These are phyloP conservation scores for Penicillium palitans DNA, from an alignment of 2,329 filamentous ascomycete genomes.

Conservation along the genomic window DNA sequence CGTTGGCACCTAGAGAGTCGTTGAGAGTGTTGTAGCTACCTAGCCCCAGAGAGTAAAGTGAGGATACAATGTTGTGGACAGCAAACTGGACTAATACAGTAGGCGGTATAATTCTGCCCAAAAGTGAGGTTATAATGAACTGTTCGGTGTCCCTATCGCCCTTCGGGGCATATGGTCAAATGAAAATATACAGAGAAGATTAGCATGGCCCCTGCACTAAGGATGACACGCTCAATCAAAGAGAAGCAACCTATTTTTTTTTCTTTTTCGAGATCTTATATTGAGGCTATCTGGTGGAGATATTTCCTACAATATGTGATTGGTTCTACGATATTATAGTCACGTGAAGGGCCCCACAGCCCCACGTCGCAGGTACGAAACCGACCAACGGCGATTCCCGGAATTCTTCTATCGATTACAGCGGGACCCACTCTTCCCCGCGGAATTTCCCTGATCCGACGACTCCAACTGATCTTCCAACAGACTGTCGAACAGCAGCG, in stretches of 20 bases:
- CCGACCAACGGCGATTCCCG: not conserved
- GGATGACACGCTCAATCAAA: conserved; percentile 89
- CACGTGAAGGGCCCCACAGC: not conserved
- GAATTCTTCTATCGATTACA: not conserved
- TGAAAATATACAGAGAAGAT: conserved; percentile 73
- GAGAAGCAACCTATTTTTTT: conserved; percentile 71
- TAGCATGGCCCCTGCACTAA: conserved; percentile 86
- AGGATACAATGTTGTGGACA: not conserved
- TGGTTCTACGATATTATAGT: not conserved
- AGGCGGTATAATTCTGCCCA: not conserved
- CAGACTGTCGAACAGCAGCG: not conserved
- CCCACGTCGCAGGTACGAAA: not conserved
- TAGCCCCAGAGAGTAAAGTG: not conserved
- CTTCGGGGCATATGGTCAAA: conserved; percentile 60
- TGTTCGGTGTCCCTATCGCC: conserved; percentile 21
- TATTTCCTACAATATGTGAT: not conserved
- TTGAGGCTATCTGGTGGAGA: not conserved
- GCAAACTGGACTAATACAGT: not conserved
- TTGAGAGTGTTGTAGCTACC: not conserved
- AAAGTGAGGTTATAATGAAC: conserved; percentile 24
- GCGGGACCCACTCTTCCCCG: not conserved
- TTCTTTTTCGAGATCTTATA: too few species aligned
- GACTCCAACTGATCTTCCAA: not conserved
- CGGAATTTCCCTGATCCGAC: not conserved
- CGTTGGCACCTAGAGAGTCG: too few species aligned